Conservation (phyloP, 176 grass and related monocot species). For the Oryza brachyantha region DNA sequence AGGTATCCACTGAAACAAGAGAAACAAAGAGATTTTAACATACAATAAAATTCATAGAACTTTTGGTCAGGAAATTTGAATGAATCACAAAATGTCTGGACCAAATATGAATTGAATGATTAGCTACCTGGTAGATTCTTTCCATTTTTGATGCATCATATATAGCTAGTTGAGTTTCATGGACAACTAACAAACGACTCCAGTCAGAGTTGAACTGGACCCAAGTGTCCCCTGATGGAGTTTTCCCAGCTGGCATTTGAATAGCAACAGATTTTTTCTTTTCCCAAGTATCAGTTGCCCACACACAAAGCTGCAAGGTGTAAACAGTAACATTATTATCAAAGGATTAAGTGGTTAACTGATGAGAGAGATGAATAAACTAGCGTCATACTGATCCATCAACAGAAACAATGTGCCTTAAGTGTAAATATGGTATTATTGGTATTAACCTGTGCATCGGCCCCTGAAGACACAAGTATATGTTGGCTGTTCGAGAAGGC, state of each 20-base stretch:
- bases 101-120: too few species aligned
- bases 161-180: constrained; percentile 92
- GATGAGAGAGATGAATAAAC: background rate
- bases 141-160: constrained; percentile 89
- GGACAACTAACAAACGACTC: constrained; percentile 83
- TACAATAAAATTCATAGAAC: background rate
- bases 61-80: too few species aligned
- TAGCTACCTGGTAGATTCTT: constrained; percentile 72
- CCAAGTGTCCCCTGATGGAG: constrained; percentile 70
- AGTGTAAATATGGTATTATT: constrained; percentile 16
- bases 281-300: constrained; percentile 10
- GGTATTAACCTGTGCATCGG: constrained; percentile 53
- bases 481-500: constrained; percentile 78
- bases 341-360: too few species aligned
- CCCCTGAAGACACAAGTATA: constrained; percentile 93
- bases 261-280: constrained; percentile 76
- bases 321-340: too few species aligned
- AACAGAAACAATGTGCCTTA: background rate
- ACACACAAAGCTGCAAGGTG: too few species aligned
- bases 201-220: constrained; percentile 93
- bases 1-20: constrained; percentile 86
- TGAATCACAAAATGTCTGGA: too few species aligned
- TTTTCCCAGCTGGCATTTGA: constrained; percentile 77
- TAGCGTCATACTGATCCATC: background rate
- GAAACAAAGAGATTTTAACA: constrained; percentile 17